Base-by-base conservation (phyloP, 225 moss, liverwort and hornwort species). In the Sphagnum contortum region DNA sequence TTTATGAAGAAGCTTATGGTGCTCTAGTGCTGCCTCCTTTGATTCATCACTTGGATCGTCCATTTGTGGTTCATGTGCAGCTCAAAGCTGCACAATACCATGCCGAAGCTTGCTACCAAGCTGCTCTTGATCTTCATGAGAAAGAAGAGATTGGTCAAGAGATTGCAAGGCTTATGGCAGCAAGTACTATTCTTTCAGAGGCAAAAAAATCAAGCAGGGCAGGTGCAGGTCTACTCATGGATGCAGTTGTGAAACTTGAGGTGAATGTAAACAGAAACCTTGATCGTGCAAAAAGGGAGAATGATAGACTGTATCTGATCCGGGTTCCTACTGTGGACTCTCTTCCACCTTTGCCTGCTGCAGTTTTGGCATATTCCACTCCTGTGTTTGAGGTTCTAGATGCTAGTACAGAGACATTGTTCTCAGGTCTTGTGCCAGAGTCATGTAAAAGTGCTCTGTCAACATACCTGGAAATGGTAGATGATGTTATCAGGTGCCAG, bases 401-500 rank as follows among this genome's bases (percentile, higher is more conserved):
- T 71, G 96, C 96, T 5, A 93, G 90, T 65, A 89, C 71, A 73
- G 96, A 98, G 72, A 98, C 90, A 69, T 88, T 98, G 96, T 98
- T 98, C 66, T 90, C 96, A 3, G 88, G 83, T 2, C 76, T 98
- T 64, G 96, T 98, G 50, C 96, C 96, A 44, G 96, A 98, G 63
- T 93, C 92, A 13, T 92, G 96, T 74, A 90, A 92, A 57, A 98
- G 93, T 83, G 96, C 96, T 2, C 87, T 98, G 8, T 98, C 96
- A 58, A 98, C 92, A 73, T 98, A 98, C 63, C 92, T 93, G 44
- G 96, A 98, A 73, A 98, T 98, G 96, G 77, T 98, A 77, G 96
- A 98, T 78, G 96, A 98, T 62, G 75, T 91, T 8, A 98, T 93
- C 47, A 80, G 96, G 63, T 76, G 79, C n/a, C 96, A 93, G 60